These are phyloP conservation scores for Amoebophrya sp. DNA, from an alignment of 169 alveolate genomes.

Conservation along the genomic window DNA sequence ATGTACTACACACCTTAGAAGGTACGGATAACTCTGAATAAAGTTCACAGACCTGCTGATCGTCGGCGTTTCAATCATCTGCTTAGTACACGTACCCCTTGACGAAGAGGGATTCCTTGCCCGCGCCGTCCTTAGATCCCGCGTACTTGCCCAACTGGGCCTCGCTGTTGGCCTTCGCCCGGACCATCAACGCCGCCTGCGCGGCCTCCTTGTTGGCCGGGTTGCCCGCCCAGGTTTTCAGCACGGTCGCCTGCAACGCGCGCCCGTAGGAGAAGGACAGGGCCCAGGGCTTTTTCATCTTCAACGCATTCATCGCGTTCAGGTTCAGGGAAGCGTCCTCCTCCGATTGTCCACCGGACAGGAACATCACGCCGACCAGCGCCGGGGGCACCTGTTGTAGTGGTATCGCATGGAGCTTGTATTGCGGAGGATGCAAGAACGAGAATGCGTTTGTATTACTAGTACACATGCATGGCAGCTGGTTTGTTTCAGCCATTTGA, in stretches of 20 bases:
- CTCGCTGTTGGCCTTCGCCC: slow-evolving; percentile 93
- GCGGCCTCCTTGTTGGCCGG: slow-evolving; percentile 89
- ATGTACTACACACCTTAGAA: too few species aligned
- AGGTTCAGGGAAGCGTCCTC: slow-evolving; percentile 92
- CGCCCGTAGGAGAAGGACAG: slow-evolving; percentile 98
- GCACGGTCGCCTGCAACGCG: slow-evolving; percentile 92
- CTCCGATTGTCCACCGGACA: slow-evolving; percentile 99
- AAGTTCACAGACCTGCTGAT: too few species aligned
- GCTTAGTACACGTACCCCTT: neutral
- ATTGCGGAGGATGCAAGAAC: too few species aligned
- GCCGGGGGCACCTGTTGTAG: slow-evolving; percentile 83
- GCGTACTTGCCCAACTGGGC: slow-evolving; percentile 88
- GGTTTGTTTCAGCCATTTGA: too few species aligned
- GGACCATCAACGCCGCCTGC: slow-evolving; percentile 80
- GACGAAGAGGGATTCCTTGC: neutral
- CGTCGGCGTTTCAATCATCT: too few species aligned
- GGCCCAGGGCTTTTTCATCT: slow-evolving; percentile 81
- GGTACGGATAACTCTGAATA: too few species aligned
- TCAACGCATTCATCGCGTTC: slow-evolving; percentile 83
- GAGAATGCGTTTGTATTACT: too few species aligned
- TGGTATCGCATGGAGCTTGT: too few species aligned
- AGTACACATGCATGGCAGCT: too few species aligned
- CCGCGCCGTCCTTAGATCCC: neutral
- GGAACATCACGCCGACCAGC: slow-evolving; percentile 91
- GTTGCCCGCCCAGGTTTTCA: slow-evolving; percentile 95